Percentiles rank a stretch among this genome's conserved stretches.
These are phyloP conservation scores for Suhomyces kilbournensis DNA, from an alignment of 805 yeast genomes.

Conservation along the genomic window DNA sequence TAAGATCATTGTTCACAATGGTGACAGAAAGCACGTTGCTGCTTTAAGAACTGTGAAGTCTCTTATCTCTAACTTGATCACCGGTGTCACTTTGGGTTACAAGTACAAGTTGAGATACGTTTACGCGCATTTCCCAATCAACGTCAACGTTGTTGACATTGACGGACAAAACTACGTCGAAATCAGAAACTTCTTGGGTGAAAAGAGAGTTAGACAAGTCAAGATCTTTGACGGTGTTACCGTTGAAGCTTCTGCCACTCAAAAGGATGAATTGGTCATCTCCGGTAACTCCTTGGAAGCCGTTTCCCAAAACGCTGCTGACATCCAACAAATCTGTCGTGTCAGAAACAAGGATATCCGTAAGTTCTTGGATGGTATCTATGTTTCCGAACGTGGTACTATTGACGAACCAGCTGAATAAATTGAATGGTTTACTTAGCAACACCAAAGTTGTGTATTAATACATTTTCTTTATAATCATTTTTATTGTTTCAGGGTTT, in stretches of 20 bases:
- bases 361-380: slow-evolving; percentile 99
- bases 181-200: slow-evolving; percentile 99
- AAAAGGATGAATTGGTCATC: slow-evolving; percentile 92
- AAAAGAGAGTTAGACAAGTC: slow-evolving; percentile 92
- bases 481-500: slow-evolving; percentile 18
- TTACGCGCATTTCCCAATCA: slow-evolving; percentile 99
- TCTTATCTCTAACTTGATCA: slow-evolving; percentile 86
- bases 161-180: slow-evolving; percentile 77
- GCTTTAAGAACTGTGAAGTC: slow-evolving; percentile 98
- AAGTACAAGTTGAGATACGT: slow-evolving; percentile 99
- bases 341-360: slow-evolving; percentile 99
- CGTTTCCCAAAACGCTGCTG: slow-evolving; percentile 98
- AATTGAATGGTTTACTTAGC: slow-evolving; percentile 8
- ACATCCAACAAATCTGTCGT: slow-evolving; percentile 95
- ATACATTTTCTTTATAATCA: slow-evolving; percentile 19
- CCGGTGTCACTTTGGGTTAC: slow-evolving; percentile 99
- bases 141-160: slow-evolving; percentile 84
- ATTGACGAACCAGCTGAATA: slow-evolving; percentile 59
- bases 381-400: slow-evolving; percentile 93
- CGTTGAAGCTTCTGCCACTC: slow-evolving; percentile 74
- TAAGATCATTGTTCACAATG: slow-evolving; percentile 93
- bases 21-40: slow-evolving; percentile 99
- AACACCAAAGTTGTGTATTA: slow-evolving; percentile 13
- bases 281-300: slow-evolving; percentile 95
- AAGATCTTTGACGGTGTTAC: slow-evolving; percentile 86